Evolutionary conservation across 2,329 filamentous ascomycete species (phyloP).

Genomic region (Verticillium zaregamsianum): DNA sequence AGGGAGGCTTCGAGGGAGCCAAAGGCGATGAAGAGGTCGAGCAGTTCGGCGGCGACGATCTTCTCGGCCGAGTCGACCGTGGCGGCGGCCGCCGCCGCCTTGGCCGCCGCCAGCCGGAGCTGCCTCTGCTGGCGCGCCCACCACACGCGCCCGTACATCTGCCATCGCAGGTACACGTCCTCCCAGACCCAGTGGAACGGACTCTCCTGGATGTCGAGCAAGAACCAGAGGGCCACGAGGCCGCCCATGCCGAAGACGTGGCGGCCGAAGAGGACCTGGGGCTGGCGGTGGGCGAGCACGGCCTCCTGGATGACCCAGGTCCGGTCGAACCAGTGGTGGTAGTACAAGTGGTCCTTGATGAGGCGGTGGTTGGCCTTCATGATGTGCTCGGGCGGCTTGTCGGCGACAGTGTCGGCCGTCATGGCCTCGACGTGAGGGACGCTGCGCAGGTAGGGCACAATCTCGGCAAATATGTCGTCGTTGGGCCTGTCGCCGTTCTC

Average conservation of each 20-base stretch:
- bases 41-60: not conserved
- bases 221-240: not conserved
- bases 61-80: not conserved
- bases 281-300: conserved; percentile 12
- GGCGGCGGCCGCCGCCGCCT: not conserved
- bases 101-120: not conserved
- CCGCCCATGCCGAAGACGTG: not conserved
- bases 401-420: not conserved
- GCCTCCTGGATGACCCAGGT: conserved; percentile 21
- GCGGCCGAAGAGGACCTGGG: conserved; percentile 1
- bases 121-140: not conserved
- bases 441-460: not conserved
- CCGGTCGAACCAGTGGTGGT: conserved; percentile 16
- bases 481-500: not conserved
- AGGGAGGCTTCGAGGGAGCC: conserved; percentile 13
- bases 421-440: not conserved
- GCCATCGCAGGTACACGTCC: not conserved
- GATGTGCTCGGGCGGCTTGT: not conserved
- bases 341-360: not conserved
- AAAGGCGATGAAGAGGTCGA: not conserved
- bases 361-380: not conserved
- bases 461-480: not conserved
- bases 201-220: not conserved
- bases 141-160: not conserved
- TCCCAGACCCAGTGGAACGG: not conserved